phyloP scores from a whole-genome alignment of 176 grass and related monocot species.

The Triticum monococcum region DNA sequence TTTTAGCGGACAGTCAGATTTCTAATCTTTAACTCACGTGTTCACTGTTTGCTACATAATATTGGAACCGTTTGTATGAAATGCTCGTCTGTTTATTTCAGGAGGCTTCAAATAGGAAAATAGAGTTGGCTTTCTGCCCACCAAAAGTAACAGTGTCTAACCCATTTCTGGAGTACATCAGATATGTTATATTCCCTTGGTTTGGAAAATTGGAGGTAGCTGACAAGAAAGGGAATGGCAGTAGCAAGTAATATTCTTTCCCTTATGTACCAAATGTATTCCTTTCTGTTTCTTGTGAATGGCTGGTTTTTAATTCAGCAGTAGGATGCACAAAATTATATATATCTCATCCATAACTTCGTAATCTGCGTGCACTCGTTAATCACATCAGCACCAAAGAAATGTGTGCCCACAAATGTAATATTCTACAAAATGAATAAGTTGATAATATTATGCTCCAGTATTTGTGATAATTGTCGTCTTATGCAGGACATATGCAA shows the following conservation, averaged over 20 bases:
- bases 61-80: neutral
- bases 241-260: neutral
- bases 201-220: slow-evolving; percentile 49
- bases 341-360: neutral
- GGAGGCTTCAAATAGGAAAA: neutral
- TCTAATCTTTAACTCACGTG: neutral
- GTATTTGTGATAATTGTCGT: neutral
- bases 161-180: slow-evolving; percentile 56
- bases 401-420: neutral
- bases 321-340: neutral
- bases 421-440: neutral
- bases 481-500: slow-evolving; percentile 39
- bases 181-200: slow-evolving; percentile 53
- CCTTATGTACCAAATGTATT: neutral
- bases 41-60: neutral
- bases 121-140: neutral
- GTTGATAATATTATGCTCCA: neutral
- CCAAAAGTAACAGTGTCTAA: slow-evolving; percentile 38
- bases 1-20: neutral
- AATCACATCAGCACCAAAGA: neutral
- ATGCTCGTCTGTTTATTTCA: neutral
- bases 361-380: neutral
- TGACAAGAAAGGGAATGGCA: slow-evolving; percentile 17
- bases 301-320: neutral
- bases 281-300: neutral